Percentiles rank a stretch among this genome's conserved stretches.
These are phyloP conservation scores for Dissophora globulifera DNA, from an alignment of 192 early-diverging fungal species.

Conservation along the genomic window DNA sequence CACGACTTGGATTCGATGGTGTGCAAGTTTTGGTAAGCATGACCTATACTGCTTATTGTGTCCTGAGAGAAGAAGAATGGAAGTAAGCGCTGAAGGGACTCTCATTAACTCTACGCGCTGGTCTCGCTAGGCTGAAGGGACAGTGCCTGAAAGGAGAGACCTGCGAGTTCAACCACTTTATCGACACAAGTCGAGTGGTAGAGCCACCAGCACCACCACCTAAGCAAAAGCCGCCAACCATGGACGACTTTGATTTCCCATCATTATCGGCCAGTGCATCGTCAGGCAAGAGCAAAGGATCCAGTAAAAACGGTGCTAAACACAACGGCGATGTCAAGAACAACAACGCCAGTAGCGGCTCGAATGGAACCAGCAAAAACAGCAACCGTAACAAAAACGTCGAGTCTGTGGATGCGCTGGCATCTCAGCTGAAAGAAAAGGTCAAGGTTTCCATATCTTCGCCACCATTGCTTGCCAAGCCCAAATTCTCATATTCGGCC, in stretches of 20 bases:
- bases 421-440: slow-evolving; percentile 31
- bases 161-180: slow-evolving; percentile 62
- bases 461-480: slow-evolving; percentile 12
- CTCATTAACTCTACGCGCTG: too few species aligned
- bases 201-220: slow-evolving; percentile 4
- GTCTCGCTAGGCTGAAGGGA: slow-evolving; percentile 65
- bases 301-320: slow-evolving; percentile 2
- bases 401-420: slow-evolving; percentile 14
- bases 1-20: slow-evolving; percentile 63
- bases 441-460: slow-evolving; percentile 26
- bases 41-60: too few species aligned
- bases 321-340: slow-evolving; percentile 12
- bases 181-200: slow-evolving; percentile 42
- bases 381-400: not conserved
- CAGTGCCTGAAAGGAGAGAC: slow-evolving; percentile 62
- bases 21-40: slow-evolving; percentile 71
- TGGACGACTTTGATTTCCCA: slow-evolving; percentile 52
- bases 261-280: slow-evolving; percentile 24
- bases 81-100: too few species aligned
- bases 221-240: slow-evolving; percentile 33
- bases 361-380: too few species aligned
- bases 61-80: too few species aligned
- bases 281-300: slow-evolving; percentile 15
- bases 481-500: slow-evolving; percentile 24
- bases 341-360: not conserved